phyloP scores from a whole-genome alignment of 2,329 filamentous ascomycete genomes.

The Orbilia blumenaviensis region DNA sequence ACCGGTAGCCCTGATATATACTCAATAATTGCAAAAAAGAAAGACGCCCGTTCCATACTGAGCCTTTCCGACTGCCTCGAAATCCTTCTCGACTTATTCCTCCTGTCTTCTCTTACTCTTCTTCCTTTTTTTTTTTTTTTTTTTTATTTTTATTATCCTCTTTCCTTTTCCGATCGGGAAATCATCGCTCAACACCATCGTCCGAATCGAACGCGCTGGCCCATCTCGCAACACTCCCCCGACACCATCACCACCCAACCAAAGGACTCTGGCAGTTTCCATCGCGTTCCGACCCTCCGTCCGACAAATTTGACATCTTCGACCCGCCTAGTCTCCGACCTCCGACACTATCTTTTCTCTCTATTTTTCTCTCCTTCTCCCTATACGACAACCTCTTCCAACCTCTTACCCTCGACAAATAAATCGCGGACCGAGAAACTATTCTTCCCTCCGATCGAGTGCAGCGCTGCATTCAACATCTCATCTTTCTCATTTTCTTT shows the following conservation, averaged over 20 bases:
- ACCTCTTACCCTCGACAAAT: no score
- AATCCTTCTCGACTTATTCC: neutral
- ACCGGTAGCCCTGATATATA: neutral
- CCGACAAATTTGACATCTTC: constrained; percentile 26
- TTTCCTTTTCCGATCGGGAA: constrained; percentile 37
- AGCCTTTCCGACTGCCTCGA: constrained; percentile 4
- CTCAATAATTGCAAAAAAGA: neutral
- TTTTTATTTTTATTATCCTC: neutral
- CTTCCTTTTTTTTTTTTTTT: neutral
- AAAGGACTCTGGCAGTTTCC: neutral
- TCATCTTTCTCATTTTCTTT: constrained; percentile 9
- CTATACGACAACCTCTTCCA: neutral
- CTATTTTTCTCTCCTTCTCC: neutral
- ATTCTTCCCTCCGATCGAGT: constrained; percentile 17
- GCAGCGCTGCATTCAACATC: constrained; percentile 27
- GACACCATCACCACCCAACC: neutral
- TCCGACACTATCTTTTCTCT: constrained; percentile 11
- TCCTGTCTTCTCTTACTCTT: neutral
- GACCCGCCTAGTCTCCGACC: constrained; percentile 5
- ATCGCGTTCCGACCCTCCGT: constrained; percentile 27
- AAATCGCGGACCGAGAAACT: constrained; percentile 3
- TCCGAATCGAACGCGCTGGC: constrained; percentile 25
- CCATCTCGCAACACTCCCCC: constrained; percentile 33
- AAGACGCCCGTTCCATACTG: neutral
- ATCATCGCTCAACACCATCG: constrained; percentile 20